Conservation (phyloP, 2,329 filamentous ascomycete genomes). For the Clonostachys sp. region DNA sequence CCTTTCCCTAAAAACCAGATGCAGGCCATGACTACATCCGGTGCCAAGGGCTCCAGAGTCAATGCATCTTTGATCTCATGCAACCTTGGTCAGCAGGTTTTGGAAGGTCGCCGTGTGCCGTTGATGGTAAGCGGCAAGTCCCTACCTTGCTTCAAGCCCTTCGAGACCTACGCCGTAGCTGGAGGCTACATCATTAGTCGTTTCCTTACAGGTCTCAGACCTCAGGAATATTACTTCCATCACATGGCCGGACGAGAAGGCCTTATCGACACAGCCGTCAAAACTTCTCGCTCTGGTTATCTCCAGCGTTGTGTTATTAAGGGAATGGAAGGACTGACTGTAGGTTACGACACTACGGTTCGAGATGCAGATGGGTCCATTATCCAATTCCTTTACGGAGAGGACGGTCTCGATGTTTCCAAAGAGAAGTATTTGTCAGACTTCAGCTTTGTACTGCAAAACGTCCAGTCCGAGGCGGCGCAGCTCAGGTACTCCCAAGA, state of each 20-base stretch:
- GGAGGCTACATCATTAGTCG: slow-evolving; percentile 93
- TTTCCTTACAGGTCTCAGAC: slow-evolving; percentile 95
- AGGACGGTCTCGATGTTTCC: slow-evolving; percentile 90
- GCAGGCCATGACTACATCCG: slow-evolving; percentile 97
- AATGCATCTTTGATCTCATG: slow-evolving; percentile 98
- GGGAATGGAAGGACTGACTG: slow-evolving; percentile 91
- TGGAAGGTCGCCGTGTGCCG: slow-evolving; percentile 91
- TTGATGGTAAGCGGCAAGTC: slow-evolving; percentile 98
- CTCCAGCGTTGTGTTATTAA: slow-evolving; percentile 96
- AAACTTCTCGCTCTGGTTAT: slow-evolving; percentile 95
- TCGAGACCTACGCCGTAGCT: slow-evolving; percentile 82
- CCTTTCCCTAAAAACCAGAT: slow-evolving; percentile 96
- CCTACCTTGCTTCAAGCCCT: slow-evolving; percentile 87
- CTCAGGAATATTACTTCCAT: slow-evolving; percentile 99
- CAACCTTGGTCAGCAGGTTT: slow-evolving; percentile 92
- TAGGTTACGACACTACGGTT: slow-evolving; percentile 91
- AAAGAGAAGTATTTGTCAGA: slow-evolving; percentile 90
- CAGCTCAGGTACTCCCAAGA: slow-evolving; percentile 64
- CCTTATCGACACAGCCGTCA: slow-evolving; percentile 97
- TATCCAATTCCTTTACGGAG: slow-evolving; percentile 93
- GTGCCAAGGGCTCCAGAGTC: slow-evolving; percentile 87
- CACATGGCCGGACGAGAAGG: slow-evolving; percentile 98
- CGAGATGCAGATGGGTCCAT: slow-evolving; percentile 90
- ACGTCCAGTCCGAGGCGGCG: slow-evolving; percentile 75
- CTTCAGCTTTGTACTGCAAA: slow-evolving; percentile 86